Evolutionary conservation across 306 rosid species (phyloP), one percentile per base, ranked within the genome.

Genomic region (Erythrophleum fordii): DNA sequence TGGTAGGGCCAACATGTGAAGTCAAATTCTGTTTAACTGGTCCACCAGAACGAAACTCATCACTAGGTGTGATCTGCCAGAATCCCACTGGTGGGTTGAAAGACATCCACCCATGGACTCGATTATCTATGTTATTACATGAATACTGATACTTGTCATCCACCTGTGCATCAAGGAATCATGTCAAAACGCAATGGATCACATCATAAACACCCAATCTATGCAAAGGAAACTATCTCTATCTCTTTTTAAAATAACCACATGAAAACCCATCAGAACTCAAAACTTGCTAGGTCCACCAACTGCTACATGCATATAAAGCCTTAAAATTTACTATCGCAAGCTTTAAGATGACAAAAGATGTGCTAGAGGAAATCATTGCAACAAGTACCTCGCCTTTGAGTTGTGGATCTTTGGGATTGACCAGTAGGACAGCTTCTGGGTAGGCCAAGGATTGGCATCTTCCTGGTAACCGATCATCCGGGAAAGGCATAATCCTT

Each of bases 91-190:
- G 86, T 26, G 97, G 99, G 60, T 76, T 74, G 51, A 55, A 84
- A 85, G 87, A 86, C 77, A 93, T 86, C 99, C 99, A 93, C 77
- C 99, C 99, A 64, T 95, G 99, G 61, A 95, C 97, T 72, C 14
- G 78, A 67, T 84, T 87, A 77, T 95, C 91, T 72, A 85, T 91
- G 83, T 89, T 93, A 56, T 83, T 85, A 79, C 93, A 84, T 0
- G 97, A 89, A 78, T 95, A 95, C 67, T 95, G 97, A 81, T 95
- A 95, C 83, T 95, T 95, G 90, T 95, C 99, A 84, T 92, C 97
- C 76, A 92, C 97, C 97, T 92, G 85, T 55, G 81, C 69, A 56
- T 66, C 80, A 78, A 78, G 8, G 29, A 79, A 75, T 83, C 70
- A 69, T 39, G 80, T 83, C 67, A 79, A 76, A 86, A 62, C 83